Conservation (phyloP, 306 rosid species). For the Echinosophora koreensis region DNA sequence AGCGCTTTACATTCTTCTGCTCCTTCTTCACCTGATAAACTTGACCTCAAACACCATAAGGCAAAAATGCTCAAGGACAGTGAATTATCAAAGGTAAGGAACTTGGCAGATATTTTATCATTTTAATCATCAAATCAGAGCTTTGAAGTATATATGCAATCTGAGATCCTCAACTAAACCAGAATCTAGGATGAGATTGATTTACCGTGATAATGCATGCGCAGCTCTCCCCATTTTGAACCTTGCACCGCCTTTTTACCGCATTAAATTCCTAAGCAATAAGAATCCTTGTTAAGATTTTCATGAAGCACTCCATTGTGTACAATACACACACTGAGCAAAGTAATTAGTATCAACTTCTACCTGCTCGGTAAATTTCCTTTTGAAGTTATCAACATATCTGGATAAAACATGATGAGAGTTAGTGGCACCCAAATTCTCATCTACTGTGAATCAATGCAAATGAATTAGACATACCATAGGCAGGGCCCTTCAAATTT, state of each 20-base stretch:
- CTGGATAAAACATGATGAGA: constrained; percentile 62
- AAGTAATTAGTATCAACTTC: constrained; percentile 25
- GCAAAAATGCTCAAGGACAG: constrained; percentile 37
- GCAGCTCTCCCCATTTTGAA: constrained; percentile 59
- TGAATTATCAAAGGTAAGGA: constrained; percentile 15
- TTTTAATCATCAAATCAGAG: constrained; percentile 10
- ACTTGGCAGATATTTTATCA: not conserved
- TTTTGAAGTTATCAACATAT: constrained; percentile 64
- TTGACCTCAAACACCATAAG: constrained; percentile 53
- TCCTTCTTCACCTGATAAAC: constrained; percentile 84
- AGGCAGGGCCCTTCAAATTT: constrained; percentile 24
- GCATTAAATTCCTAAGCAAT: constrained; percentile 67
- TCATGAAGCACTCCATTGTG: constrained; percentile 23
- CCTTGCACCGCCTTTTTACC: constrained; percentile 58
- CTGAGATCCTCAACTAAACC: constrained; percentile 27
- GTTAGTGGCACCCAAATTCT: constrained; percentile 53
- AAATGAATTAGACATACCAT: constrained; percentile 37
- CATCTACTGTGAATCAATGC: constrained; percentile 31
- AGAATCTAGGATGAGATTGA: constrained; percentile 31
- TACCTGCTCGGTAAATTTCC: constrained; percentile 76
- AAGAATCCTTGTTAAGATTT: constrained; percentile 19
- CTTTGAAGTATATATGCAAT: constrained; percentile 31
- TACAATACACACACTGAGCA: constrained; percentile 3
- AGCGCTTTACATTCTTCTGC: constrained; percentile 64
- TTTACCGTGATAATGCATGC: constrained; percentile 82